Base-by-base conservation (phyloP, 2,329 filamentous ascomycete species). In the Westerdykella aurantiaca region DNA sequence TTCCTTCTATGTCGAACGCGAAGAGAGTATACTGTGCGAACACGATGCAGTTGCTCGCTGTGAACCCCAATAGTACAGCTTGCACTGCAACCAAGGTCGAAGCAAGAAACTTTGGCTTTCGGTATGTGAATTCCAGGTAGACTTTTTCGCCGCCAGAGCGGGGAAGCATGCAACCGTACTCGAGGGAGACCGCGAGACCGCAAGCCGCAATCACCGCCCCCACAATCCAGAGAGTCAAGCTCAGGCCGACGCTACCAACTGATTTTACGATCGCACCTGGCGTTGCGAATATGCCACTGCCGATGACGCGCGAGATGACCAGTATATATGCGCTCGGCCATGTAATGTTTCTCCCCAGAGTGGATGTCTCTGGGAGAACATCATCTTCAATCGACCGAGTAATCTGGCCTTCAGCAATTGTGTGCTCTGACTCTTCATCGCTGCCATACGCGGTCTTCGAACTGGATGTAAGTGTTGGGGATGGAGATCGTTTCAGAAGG, bases 251-350 rank as follows among this genome's bases (percentile, higher is more conserved):
- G 43, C 82, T 87, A 1, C 85, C 85, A 2, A 81, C 79, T 0
- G 79, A 76, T 31, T 79, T 75, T 3, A 85, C 72, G 39, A 88
- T 85, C 4, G 81, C 75, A 0, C 80, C 83, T 0, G 82, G 84
- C 0, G 82, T 86, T 0, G 83, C 82, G 55, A 87, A 88, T 50
- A 88, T 85, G 21, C 83, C 83, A 54, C 76, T 82, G 11, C 83
- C 83, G 23, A 86, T 81, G 5, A 86, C 81, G 11, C 82, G 75
- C 1, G 80, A 84, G 21, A 86, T 81, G 6, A 83, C 79, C 16
- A 86, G 71, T 43, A 86, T 81, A 58, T 82, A 85, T 1, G 80
- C 79, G 52, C 77, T 81, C 21, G 72, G 70, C 80, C 81, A 84
- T 44, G 69, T 76, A 39, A 86, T 74, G 13, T 72, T 81, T 16